Evolutionary conservation across 768 basidiomycete genomes (phyloP).

Genomic region (Sporobolomyces phaffii): DNA sequence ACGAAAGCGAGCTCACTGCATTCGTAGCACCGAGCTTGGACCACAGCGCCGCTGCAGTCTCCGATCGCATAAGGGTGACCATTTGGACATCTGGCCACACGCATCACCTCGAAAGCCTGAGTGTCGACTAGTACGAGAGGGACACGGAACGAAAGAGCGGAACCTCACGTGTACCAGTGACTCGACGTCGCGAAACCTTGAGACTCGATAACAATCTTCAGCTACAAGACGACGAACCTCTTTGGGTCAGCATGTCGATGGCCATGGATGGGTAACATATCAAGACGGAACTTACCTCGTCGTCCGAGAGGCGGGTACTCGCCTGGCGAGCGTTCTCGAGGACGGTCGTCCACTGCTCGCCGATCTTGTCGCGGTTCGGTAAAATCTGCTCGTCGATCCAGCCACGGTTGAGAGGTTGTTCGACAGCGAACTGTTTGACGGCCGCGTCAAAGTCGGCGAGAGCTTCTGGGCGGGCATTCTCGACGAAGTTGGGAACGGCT

Average conservation of each 20-base stretch:
- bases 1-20: constrained; percentile 48
- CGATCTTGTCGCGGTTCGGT: neutral
- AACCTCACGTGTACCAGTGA: neutral
- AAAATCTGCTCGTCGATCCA: neutral
- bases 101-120: too few species aligned
- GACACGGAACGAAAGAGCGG: neutral
- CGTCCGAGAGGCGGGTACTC: neutral
- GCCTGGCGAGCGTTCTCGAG: neutral
- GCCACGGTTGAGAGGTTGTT: neutral
- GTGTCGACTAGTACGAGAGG: too few species aligned
- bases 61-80: constrained; percentile 62
- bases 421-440: neutral
- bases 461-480: neutral
- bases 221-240: neutral
- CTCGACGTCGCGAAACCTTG: neutral
- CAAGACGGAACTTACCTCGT: neutral
- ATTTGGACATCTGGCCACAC: constrained; percentile 47
- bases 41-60: constrained; percentile 60
- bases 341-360: neutral
- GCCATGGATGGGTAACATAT: too few species aligned
- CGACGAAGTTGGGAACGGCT: neutral
- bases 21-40: constrained; percentile 55
- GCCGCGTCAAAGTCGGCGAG: neutral
- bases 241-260: neutral
- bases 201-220: neutral